phyloP scores from a whole-genome alignment of 1,139 yeast genomes.

The Groenewaldozyma auringiensis region DNA sequence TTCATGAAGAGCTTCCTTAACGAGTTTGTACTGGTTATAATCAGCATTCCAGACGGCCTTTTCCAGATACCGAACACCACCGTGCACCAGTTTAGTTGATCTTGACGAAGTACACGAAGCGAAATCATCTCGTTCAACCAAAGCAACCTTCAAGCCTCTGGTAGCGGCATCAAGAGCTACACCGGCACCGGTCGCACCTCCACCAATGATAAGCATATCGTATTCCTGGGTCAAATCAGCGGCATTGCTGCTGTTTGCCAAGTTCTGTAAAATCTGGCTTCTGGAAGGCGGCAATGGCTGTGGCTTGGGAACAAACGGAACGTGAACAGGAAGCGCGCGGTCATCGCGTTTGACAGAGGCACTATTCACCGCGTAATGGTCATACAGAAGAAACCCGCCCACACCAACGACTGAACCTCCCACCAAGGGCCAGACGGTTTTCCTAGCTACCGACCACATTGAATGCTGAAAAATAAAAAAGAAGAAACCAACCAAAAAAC shows the following conservation, averaged over 20 bases:
- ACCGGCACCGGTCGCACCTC: slow-evolving; percentile 96
- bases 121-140: slow-evolving; percentile 81
- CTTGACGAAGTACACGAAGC: slow-evolving; percentile 91
- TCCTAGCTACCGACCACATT: not conserved
- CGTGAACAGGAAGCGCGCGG: slow-evolving; percentile 7
- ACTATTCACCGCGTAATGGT: slow-evolving; percentile 1
- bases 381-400: slow-evolving; percentile 4
- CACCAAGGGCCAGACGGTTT: slow-evolving; percentile 1
- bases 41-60: slow-evolving; percentile 84
- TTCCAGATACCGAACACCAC: slow-evolving; percentile 92
- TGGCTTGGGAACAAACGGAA: slow-evolving; percentile 12
- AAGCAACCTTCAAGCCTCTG: slow-evolving; percentile 82
- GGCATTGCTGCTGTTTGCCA: slow-evolving; percentile 12
- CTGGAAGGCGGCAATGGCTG: slow-evolving; percentile 23
- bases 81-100: slow-evolving; percentile 96
- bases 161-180: slow-evolving; percentile 88
- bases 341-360: slow-evolving; percentile 3
- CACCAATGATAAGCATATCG: slow-evolving; percentile 83
- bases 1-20: slow-evolving; percentile 89
- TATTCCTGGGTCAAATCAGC: slow-evolving; percentile 44
- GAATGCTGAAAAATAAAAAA: too few species aligned
- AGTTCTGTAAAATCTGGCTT: slow-evolving; percentile 17
- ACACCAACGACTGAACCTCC: slow-evolving; percentile 6
- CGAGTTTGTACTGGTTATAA: slow-evolving; percentile 84
- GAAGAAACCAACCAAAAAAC: too few species aligned